A percentile compares a stretch with the other conserved stretches of the same genome.
Evolutionary conservation across 2,329 filamentous ascomycete species (phyloP).

Genomic region (Scedosporium minutisporum): DNA sequence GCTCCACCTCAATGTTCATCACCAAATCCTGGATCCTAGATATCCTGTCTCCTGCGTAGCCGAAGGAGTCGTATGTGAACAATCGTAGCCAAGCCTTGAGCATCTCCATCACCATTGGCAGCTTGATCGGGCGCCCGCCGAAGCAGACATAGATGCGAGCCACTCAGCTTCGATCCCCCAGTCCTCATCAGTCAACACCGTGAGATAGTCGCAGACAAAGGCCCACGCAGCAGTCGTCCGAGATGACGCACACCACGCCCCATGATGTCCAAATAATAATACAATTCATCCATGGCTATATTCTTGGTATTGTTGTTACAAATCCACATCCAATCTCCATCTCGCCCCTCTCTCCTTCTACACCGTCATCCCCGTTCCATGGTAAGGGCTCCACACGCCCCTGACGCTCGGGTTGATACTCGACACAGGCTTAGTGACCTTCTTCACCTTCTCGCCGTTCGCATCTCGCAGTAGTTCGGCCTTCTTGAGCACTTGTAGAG

Average conservation of each 20-base stretch:
- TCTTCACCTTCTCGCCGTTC: slow-evolving; percentile 64
- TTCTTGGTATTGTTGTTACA: slow-evolving; percentile 6
- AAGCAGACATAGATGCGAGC: no score
- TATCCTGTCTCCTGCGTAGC: no score
- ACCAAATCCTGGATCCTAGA: no score
- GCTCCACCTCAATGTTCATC: no score
- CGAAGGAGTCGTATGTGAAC: no score
- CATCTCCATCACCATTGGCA: no score
- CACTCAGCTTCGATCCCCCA: no score
- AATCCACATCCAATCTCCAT: slow-evolving; percentile 1
- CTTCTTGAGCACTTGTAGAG: slow-evolving; percentile 73
- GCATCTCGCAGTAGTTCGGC: slow-evolving; percentile 62
- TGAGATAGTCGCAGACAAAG: neutral
- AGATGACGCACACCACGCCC: neutral
- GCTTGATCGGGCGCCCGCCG: no score
- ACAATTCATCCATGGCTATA: slow-evolving; percentile 2
- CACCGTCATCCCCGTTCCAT: slow-evolving; percentile 48
- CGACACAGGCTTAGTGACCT: slow-evolving; percentile 51
- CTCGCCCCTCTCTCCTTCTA: slow-evolving; percentile 19
- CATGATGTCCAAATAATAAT: neutral
- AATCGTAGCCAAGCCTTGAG: no score
- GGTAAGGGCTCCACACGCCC: slow-evolving; percentile 63
- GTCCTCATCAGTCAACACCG: no score
- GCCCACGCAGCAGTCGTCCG: neutral
- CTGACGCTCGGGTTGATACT: slow-evolving; percentile 58